Conservation (phyloP, 2,329 filamentous ascomycete genomes). For the Fusarium sacchari region DNA sequence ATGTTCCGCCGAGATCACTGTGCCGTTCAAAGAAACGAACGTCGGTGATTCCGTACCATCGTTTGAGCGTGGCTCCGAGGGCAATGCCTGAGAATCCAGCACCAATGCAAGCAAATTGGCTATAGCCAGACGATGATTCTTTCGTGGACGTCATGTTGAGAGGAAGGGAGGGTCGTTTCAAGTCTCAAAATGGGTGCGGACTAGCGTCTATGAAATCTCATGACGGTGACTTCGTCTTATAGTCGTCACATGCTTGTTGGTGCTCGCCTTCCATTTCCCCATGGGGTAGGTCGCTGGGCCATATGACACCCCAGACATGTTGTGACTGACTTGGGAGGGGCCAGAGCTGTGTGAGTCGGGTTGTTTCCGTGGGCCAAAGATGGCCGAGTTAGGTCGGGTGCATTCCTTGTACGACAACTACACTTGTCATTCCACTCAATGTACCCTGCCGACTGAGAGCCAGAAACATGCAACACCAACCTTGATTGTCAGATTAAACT, state of each 20-base stretch:
- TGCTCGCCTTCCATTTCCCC: background rate
- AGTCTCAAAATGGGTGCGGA: background rate
- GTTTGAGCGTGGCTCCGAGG: background rate
- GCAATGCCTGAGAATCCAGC: conserved; percentile 1
- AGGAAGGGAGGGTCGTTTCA: background rate
- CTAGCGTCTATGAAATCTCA: background rate
- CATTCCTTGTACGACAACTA: background rate
- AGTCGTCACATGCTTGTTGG: background rate
- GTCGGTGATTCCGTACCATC: background rate
- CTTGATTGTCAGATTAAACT: background rate
- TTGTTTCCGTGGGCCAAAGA: background rate
- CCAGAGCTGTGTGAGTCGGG: background rate
- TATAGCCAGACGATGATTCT: background rate
- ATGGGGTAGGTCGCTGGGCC: background rate
- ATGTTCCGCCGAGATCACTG: background rate
- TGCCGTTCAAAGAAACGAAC: background rate
- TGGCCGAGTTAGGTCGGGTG: background rate
- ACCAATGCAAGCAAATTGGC: background rate
- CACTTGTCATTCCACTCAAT: background rate
- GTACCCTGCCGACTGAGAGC: too few relatives aligned
- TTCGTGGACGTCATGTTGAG: background rate
- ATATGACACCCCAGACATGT: background rate
- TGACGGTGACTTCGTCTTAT: background rate
- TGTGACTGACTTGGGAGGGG: background rate
- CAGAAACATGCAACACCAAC: background rate